A percentile compares a stretch with the other conserved stretches of the same genome.
These are phyloP conservation scores for Davidsoniella neocaledoniae DNA, from an alignment of 2,329 filamentous ascomycete genomes.

Conservation along the genomic window DNA sequence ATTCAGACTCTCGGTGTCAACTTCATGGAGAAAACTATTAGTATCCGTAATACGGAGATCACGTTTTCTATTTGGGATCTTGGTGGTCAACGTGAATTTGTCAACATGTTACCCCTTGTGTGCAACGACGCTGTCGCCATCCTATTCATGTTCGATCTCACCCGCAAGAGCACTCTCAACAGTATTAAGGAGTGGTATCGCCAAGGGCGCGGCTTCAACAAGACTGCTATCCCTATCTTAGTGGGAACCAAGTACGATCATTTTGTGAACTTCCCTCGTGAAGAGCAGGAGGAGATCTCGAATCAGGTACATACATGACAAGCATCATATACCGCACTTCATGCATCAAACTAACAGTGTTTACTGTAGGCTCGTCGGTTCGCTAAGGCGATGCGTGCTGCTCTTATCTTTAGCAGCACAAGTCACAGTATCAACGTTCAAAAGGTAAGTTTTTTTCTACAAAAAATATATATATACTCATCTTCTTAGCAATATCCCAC, in stretches of 20 bases:
- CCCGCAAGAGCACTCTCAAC: constrained; percentile 93
- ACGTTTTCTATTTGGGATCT: constrained; percentile 99
- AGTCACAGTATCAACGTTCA: constrained; percentile 99
- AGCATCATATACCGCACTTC: not conserved
- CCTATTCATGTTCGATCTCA: constrained; percentile 98
- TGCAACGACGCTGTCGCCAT: constrained; percentile 98
- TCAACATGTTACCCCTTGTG: constrained; percentile 98
- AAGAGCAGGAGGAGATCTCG: constrained; percentile 97
- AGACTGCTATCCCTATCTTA: constrained; percentile 96
- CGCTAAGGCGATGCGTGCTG: constrained; percentile 95
- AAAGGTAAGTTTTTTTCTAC: constrained; percentile 42
- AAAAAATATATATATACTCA: not conserved
- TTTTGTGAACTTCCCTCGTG: constrained; percentile 94
- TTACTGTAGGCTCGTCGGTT: constrained; percentile 64
- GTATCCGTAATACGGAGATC: constrained; percentile 97
- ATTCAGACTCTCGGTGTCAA: constrained; percentile 98
- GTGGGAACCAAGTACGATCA: constrained; percentile 98
- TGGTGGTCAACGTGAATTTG: constrained; percentile 93
- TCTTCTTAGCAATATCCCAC: not conserved
- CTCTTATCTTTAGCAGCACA: constrained; percentile 94
- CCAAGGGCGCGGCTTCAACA: constrained; percentile 95
- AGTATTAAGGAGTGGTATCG: constrained; percentile 99
- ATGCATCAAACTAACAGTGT: not conserved
- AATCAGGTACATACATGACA: constrained; percentile 49
- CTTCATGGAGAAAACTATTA: constrained; percentile 99